Base-by-base conservation (phyloP, 192 early-diverging fungal species). In the Jimgerdemannia flammicorona region DNA sequence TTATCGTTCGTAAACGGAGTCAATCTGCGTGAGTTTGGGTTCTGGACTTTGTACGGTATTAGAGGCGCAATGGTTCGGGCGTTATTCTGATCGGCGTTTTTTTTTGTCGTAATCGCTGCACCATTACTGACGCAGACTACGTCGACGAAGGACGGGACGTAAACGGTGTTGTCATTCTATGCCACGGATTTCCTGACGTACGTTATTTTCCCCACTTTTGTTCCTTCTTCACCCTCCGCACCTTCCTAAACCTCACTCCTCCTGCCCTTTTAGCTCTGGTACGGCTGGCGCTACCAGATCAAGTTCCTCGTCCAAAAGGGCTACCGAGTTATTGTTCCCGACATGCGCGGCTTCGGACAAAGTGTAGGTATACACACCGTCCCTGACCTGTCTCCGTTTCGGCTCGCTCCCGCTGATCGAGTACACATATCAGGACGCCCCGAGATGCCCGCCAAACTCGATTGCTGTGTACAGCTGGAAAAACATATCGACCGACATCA, bases 291-390 rank as follows among this genome's bases (percentile, higher is more conserved):
- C 69, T 75, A 83, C 19, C 81, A 83, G 65, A 90, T 90, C 69
- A 75, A 77, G 10, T 89, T 79, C 63, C 76, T 90, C 39, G 87
- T 79, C 42, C 70, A 82, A 4, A 83, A 84, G 40, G 89, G 89
- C 7, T 89, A 87, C 73, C 81, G 87, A 40, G 89, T 90, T 10
- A 85, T 90, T 66, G 88, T 77, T 54, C 77, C 82, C 19, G 84
- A 86, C 39, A 70, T 79, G 40, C 76, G 87, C 4, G 89, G 89
- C 14, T 90, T 81, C 59, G 89, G 88, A 40, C 67, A 68, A 68
- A 68, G 29, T 19, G 19, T 41, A 59, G 14, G 49, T 14, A 54
- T 54, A 59, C 29, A 29, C 29, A 29, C 29, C 29, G 29, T 29
- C 29, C 29, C 29, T 29, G 29, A 29, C 29, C 29, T 29, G 29